Percentiles rank a stretch among this genome's conserved stretches.
Evolutionary conservation across 176 grass and related monocot genomes (phyloP).

Genomic region (Pontederia paniculata): DNA sequence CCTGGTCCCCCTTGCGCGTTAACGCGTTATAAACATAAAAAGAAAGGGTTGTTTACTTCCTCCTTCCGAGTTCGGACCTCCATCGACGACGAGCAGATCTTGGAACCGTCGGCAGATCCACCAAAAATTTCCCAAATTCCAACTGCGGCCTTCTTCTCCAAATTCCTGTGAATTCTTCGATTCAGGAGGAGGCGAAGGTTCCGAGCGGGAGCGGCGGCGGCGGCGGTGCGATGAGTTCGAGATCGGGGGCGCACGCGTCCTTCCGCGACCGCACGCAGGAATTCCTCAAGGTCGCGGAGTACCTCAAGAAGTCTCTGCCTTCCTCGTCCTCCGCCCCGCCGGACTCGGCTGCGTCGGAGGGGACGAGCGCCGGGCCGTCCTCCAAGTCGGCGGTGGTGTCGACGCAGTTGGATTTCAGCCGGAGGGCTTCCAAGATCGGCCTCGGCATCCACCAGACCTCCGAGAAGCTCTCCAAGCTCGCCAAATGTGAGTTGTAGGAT

Average conservation of each 20-base stretch:
- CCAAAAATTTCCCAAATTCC: no score
- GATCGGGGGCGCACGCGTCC: neutral
- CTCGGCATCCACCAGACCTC: slow-evolving; percentile 1
- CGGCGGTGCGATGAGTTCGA: neutral
- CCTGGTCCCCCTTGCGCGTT: no score
- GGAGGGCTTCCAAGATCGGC: neutral
- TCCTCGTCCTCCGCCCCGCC: neutral
- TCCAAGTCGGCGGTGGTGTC: neutral
- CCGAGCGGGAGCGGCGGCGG: no score
- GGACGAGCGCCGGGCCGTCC: no score
- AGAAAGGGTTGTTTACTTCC: no score
- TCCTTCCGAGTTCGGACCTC: no score
- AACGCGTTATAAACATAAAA: no score
- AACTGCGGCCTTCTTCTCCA: no score
- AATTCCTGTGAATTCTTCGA: no score
- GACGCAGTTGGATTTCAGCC: neutral
- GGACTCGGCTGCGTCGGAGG: neutral
- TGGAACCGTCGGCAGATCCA: no score
- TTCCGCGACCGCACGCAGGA: slow-evolving; percentile 1
- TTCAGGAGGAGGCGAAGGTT: no score
- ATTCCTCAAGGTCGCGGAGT: neutral
- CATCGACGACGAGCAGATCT: no score
- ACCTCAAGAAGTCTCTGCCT: neutral
- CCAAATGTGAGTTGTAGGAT: neutral
- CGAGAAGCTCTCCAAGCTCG: neutral